A percentile compares a stretch with the other conserved stretches of the same genome.
These are phyloP conservation scores for Quercus suber DNA, from an alignment of 306 rosid genomes.

Conservation along the genomic window DNA sequence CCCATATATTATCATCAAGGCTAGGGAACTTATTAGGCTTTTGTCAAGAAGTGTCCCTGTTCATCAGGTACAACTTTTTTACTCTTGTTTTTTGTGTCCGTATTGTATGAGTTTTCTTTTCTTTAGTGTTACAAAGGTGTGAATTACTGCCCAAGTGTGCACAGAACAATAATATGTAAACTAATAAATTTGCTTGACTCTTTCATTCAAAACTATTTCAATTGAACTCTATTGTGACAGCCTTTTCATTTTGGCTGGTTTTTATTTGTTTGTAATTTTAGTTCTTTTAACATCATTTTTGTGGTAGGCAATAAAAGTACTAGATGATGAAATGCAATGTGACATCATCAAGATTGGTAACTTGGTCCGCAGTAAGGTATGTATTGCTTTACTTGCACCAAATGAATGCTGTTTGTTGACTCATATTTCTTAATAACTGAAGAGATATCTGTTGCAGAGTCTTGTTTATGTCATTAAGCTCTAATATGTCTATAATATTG, in stretches of 20 bases:
- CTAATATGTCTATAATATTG: too few species aligned
- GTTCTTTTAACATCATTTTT: neutral
- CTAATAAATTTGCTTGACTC: neutral
- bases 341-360: conserved; percentile 82
- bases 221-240: neutral
- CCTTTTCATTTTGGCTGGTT: neutral
- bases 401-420: too few species aligned
- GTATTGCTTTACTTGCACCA: neutral
- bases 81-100: neutral
- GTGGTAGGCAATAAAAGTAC: conserved; percentile 72
- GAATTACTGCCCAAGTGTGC: neutral
- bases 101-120: neutral
- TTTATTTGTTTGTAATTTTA: conserved; percentile 2
- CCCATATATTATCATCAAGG: conserved; percentile 79
- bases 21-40: conserved; percentile 88
- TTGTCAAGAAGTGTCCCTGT: conserved; percentile 93
- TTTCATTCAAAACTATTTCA: neutral
- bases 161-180: neutral
- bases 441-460: too few species aligned
- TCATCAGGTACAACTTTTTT: conserved; percentile 53
- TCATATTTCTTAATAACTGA: too few species aligned
- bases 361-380: conserved; percentile 76
- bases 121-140: neutral
- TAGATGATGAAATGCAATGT: conserved; percentile 80
- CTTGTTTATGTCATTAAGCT: too few species aligned